Evolutionary conservation across 169 alveolate species (phyloP).

Genomic region (Cyclospora cayetanensis): DNA sequence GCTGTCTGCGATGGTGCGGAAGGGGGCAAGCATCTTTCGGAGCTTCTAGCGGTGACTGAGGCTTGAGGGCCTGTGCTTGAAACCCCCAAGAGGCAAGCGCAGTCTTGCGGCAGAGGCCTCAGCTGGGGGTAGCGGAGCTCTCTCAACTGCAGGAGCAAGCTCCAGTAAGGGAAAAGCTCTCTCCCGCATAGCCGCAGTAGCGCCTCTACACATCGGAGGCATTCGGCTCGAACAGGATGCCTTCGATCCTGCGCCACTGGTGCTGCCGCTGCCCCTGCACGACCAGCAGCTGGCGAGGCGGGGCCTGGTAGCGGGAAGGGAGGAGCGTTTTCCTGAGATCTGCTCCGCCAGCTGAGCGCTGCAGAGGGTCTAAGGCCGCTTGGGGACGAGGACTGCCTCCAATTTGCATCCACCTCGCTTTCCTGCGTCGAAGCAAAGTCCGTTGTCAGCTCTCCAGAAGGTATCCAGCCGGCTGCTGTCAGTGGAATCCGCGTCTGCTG

Average conservation of each 20-base stretch:
- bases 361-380: background rate
- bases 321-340: background rate
- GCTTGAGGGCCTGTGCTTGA: no score
- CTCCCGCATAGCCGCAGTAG: conserved; percentile 51
- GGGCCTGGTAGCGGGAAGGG: background rate
- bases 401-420: conserved; percentile 19
- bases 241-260: background rate
- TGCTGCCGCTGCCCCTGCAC: background rate
- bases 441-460: conserved; percentile 16
- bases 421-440: conserved; percentile 54
- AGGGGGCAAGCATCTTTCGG: background rate
- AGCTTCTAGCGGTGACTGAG: no score
- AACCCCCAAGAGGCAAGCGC: no score
- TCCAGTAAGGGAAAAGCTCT: conserved; percentile 46
- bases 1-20: background rate
- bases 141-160: conserved; percentile 37
- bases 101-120: background rate
- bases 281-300: background rate
- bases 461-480: conserved; percentile 13
- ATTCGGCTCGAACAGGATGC: conserved; percentile 2
- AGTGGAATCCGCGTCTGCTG: conserved; percentile 7
- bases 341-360: conserved; percentile 13
- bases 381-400: background rate
- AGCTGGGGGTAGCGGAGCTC: background rate
- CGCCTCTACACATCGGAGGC: conserved; percentile 48